Percentiles rank a stretch among this genome's conserved stretches.
Conservation (phyloP, 2,329 filamentous ascomycete genomes). For the Claviceps capensis region DNA sequence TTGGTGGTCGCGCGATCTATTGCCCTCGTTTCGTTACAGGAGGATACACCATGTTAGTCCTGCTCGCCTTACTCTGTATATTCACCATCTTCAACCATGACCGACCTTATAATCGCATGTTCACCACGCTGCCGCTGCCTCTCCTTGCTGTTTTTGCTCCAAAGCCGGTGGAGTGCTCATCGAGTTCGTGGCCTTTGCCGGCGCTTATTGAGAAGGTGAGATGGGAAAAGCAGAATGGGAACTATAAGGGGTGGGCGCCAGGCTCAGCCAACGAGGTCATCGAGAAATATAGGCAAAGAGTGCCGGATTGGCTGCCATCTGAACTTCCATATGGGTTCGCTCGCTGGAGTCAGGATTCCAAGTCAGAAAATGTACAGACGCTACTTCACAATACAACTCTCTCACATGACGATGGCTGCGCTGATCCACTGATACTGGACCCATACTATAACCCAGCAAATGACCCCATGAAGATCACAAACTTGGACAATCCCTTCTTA, state of each 20-base stretch:
- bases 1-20: conserved; percentile 7
- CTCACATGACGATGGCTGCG: background rate
- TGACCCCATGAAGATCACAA: conserved; percentile 27
- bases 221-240: conserved; percentile 15
- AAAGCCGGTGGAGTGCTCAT: conserved; percentile 14
- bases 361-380: conserved; percentile 1
- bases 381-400: background rate
- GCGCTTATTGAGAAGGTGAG: conserved; percentile 12
- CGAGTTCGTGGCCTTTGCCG: conserved; percentile 18
- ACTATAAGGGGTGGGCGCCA: conserved; percentile 22
- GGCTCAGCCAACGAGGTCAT: conserved; percentile 12
- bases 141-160: conserved; percentile 16
- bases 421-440: conserved; percentile 3
- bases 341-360: conserved; percentile 15
- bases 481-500: conserved; percentile 21
- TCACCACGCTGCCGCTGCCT: conserved; percentile 18
- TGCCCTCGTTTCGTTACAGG: conserved; percentile 7
- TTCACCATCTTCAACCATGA: conserved; percentile 14
- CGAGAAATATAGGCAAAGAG: conserved; percentile 13
- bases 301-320: conserved; percentile 17
- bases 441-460: conserved; percentile 18
- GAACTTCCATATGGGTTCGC: conserved; percentile 15
- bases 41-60: conserved; percentile 8
- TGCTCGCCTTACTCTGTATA: conserved; percentile 12
- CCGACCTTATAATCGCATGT: conserved; percentile 18